phyloP scores from a whole-genome alignment of 148 eudicot species.

The Polygonum maritimum region DNA sequence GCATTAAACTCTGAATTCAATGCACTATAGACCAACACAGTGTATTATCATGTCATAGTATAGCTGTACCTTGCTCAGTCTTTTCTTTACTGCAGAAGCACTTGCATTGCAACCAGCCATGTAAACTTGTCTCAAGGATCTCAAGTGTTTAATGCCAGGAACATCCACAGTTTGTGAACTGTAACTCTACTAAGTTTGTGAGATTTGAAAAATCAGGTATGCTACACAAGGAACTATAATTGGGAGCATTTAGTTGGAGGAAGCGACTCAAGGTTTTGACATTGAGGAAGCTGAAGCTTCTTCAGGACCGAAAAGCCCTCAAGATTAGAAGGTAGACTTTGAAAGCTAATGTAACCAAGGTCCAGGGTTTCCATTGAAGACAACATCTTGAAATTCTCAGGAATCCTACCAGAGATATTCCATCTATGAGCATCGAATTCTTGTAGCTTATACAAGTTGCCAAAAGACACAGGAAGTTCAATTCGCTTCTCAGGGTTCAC shows the following conservation, averaged over 20 bases:
- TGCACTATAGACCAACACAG: too few relatives aligned
- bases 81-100: slow-evolving; percentile 21
- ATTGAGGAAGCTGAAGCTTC: slow-evolving; percentile 33
- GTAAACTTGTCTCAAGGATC: slow-evolving; percentile 40
- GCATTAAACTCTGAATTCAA: too few relatives aligned
- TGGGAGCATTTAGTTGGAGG: slow-evolving; percentile 50
- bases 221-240: slow-evolving; percentile 34
- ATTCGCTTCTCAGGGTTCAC: slow-evolving; percentile 7
- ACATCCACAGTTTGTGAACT: slow-evolving; percentile 45
- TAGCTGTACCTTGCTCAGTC: slow-evolving; percentile 36
- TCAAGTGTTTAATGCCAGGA: slow-evolving; percentile 49
- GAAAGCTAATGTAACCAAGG: slow-evolving; percentile 42
- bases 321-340: slow-evolving; percentile 40
- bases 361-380: slow-evolving; percentile 32
- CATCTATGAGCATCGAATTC: slow-evolving; percentile 49
- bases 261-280: slow-evolving; percentile 32
- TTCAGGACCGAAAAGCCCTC: slow-evolving; percentile 30
- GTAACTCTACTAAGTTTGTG: slow-evolving; percentile 32
- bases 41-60: neutral
- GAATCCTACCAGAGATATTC: slow-evolving; percentile 35
- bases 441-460: slow-evolving; percentile 26
- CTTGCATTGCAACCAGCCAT: slow-evolving; percentile 44
- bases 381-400: slow-evolving; percentile 35
- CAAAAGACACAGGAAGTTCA: slow-evolving; percentile 40
- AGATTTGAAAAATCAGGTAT: slow-evolving; percentile 40